Conservation (phyloP, 2,329 filamentous ascomycete genomes). For the Didymella arachidicola region DNA sequence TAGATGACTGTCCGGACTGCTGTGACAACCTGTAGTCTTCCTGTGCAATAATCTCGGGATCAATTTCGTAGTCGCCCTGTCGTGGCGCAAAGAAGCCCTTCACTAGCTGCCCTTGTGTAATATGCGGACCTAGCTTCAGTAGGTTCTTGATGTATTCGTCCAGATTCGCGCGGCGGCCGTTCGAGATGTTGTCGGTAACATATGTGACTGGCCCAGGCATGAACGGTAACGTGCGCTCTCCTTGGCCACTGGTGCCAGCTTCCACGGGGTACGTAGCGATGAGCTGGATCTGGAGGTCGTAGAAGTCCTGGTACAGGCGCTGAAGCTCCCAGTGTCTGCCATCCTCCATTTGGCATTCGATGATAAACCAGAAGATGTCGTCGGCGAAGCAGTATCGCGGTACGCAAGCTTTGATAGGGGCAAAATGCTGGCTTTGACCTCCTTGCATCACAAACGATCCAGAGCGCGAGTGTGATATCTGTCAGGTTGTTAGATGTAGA, state of each 20-base stretch:
- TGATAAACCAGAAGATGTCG: constrained; percentile 98
- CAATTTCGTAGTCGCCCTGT: constrained; percentile 92
- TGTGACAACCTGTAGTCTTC: constrained; percentile 80
- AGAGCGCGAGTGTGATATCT: constrained; percentile 46
- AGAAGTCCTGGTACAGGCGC: constrained; percentile 97
- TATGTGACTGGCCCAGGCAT: constrained; percentile 99
- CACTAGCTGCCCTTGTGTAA: constrained; percentile 82
- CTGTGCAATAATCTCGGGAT: constrained; percentile 66
- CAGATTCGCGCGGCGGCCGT: constrained; percentile 88
- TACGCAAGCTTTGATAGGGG: constrained; percentile 83
- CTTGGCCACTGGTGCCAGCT: constrained; percentile 80
- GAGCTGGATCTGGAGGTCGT: constrained; percentile 96
- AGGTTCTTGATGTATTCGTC: constrained; percentile 96
- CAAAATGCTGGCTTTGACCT: constrained; percentile 63
- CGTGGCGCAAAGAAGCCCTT: constrained; percentile 90
- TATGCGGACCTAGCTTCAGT: constrained; percentile 81
- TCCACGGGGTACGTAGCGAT: constrained; percentile 91
- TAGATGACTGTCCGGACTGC: constrained; percentile 53
- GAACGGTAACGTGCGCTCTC: constrained; percentile 84
- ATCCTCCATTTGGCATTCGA: constrained; percentile 89
- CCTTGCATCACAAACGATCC: constrained; percentile 47
- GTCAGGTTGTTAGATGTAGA: constrained; percentile 19
- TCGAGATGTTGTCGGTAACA: constrained; percentile 96
- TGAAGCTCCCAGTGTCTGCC: constrained; percentile 92
- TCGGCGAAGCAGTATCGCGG: constrained; percentile 95